phyloP scores from a whole-genome alignment of 257 asterid genomes.

The Ilex asprella region DNA sequence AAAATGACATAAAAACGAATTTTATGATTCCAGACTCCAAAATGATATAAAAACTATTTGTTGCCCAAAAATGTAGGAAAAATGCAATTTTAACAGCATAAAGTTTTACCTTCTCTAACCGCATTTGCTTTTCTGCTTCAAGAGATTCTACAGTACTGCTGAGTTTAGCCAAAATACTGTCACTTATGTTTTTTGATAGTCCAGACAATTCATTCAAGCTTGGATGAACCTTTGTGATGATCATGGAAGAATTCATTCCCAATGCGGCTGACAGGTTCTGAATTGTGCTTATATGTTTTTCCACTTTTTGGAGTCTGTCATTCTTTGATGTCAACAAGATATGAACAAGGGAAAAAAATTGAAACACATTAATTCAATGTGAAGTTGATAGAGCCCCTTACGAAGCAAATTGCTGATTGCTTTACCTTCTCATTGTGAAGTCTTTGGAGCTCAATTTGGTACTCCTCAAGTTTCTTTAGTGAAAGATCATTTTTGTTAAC shows the following conservation, averaged over 20 bases:
- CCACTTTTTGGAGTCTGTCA: conserved; percentile 84
- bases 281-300: conserved; percentile 60
- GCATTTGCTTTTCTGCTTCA: conserved; percentile 68
- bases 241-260: conserved; percentile 89
- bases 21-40: no score
- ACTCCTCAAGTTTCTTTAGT: conserved; percentile 70
- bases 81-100: no score
- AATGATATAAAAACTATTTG: no score
- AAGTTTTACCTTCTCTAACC: conserved; percentile 63
- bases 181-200: conserved; percentile 83
- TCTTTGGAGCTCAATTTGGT: conserved; percentile 82
- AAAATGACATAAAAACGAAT: no score
- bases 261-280: conserved; percentile 57
- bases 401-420: neutral
- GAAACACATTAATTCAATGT: conserved; percentile 9
- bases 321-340: conserved; percentile 35
- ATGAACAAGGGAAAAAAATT: conserved; percentile 7
- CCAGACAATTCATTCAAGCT: conserved; percentile 93
- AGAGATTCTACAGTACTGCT: conserved; percentile 66
- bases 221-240: conserved; percentile 94
- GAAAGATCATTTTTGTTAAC: conserved; percentile 80
- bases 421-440: conserved; percentile 84
- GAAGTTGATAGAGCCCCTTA: neutral
- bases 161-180: conserved; percentile 64
- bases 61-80: no score